Evolutionary conservation across 2,329 filamentous ascomycete genomes (phyloP), one percentile per base, ranked within the genome.

Genomic region (Trematosphaeria pertusa): DNA sequence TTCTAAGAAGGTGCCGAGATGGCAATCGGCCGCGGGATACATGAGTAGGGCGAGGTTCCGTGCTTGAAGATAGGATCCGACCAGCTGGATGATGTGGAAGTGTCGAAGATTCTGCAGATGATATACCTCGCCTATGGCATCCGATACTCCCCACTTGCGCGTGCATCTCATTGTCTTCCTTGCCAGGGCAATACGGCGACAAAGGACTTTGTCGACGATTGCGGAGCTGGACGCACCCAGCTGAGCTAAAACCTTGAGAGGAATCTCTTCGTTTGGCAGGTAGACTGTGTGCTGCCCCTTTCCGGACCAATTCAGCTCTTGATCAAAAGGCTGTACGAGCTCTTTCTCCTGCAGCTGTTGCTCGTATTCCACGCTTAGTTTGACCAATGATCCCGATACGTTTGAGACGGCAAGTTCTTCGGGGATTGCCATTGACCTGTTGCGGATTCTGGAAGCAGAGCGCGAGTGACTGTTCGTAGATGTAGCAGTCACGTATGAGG

Each of bases 251-350:
- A 43, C 12, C 4, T 30, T n/a, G 0, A 64, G 31, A 1, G 57
- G 59, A 1, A 59, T 24, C 0, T 17, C 10, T 14, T 62, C 58
- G 4, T 36, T 21, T 2, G 38, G 18, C 3, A 30, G 5, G 32
- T 52, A 64, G 1, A 44, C 50, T 3, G 61, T 54, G 32, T 62
- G 57, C 21, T 64, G 59, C 2, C 59, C 61, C 30, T 47, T 52
- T 0, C 59, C 58, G 9, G 61, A 64, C 59, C 59, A 64, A 18
- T 61, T 57, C 7, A 55, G 22, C 22, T 57, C 55, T 11, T 43
- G 41, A 3, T 56, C 40, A n/a, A 39, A 46, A 6, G 47, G 41
- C 12, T 22, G 18, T 15, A 37, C 22, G 11, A 17, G 20, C 17
- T 37, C 14, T 37, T n/a, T 9, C 14, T 11, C 36, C 11, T 18